A percentile compares a stretch with the other conserved stretches of the same genome.
phyloP scores from a whole-genome alignment of 805 yeast genomes.

The Dipodascus albidus region DNA sequence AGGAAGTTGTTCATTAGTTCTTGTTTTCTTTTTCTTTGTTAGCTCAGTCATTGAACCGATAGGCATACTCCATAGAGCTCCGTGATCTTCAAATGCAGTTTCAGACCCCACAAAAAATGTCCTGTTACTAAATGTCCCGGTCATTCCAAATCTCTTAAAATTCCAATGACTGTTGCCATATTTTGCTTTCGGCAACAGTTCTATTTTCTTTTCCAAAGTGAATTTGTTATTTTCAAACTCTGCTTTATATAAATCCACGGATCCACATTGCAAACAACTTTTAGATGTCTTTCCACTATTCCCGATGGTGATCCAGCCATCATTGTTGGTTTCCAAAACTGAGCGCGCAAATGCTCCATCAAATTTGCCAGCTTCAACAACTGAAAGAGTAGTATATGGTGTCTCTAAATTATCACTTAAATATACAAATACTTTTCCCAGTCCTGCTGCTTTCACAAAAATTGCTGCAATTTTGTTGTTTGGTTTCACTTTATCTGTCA shows the following conservation, averaged over 20 bases:
- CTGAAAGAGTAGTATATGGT: conserved; percentile 11
- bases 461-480: conserved; percentile 9
- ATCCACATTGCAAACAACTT: conserved; percentile 31
- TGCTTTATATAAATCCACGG: conserved; percentile 26
- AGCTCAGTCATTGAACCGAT: conserved; percentile 17
- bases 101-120: conserved; percentile 34
- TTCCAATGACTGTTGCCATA: neutral
- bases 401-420: conserved; percentile 10
- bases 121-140: conserved; percentile 15
- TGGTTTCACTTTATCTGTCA: conserved; percentile 9
- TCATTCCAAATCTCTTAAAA: neutral
- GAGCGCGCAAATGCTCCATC: conserved; percentile 21
- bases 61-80: conserved; percentile 37
- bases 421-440: conserved; percentile 29
- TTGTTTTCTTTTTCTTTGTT: conserved; percentile 19
- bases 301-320: conserved; percentile 23
- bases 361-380: conserved; percentile 7
- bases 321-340: conserved; percentile 13
- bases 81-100: conserved; percentile 30
- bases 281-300: conserved; percentile 22
- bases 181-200: neutral
- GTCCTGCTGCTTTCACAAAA: conserved; percentile 30
- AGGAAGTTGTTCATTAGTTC: neutral
- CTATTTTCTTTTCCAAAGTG: conserved; percentile 5
- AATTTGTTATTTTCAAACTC: conserved; percentile 9